Evolutionary conservation across 2,329 filamentous ascomycete species (phyloP).

Genomic region (Niveomyces coronatus): DNA sequence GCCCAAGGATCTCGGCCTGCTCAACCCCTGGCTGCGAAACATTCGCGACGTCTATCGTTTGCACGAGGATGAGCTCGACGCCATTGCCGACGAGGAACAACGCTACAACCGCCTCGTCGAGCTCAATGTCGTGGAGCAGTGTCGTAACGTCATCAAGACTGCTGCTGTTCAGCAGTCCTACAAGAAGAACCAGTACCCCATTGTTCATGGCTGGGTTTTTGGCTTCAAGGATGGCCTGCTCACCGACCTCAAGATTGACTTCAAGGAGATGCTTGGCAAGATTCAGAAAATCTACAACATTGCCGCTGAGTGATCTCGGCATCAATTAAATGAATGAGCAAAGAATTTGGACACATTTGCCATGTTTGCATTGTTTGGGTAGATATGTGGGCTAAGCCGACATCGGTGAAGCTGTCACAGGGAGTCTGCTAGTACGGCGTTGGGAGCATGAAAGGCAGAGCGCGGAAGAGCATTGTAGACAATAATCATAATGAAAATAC

Average conservation of each 20-base stretch:
- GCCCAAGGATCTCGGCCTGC: constrained; percentile 56
- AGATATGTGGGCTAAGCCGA: too few relatives aligned
- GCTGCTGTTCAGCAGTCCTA: constrained; percentile 66
- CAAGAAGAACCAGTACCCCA: constrained; percentile 50
- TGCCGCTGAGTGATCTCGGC: constrained; percentile 20
- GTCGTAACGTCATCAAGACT: constrained; percentile 71
- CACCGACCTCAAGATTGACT: constrained; percentile 54
- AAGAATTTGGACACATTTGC: neutral
- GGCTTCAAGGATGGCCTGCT: constrained; percentile 56
- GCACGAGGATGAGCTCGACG: constrained; percentile 59
- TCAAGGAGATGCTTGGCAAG: constrained; percentile 42
- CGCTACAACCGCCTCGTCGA: constrained; percentile 66
- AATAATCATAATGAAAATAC: too few relatives aligned
- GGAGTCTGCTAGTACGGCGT: too few relatives aligned
- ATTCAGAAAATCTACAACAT: constrained; percentile 59
- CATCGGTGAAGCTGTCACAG: neutral
- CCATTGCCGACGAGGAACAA: constrained; percentile 45
- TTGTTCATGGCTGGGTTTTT: constrained; percentile 68
- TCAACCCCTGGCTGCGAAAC: constrained; percentile 66
- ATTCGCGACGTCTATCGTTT: constrained; percentile 66
- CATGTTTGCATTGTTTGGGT: neutral
- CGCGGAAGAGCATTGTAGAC: too few relatives aligned
- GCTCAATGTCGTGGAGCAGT: constrained; percentile 71
- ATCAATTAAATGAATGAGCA: neutral
- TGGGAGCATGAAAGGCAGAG: constrained; percentile 4